Evolutionary conservation across 1,139 yeast genomes (phyloP), one percentile per base, ranked within the genome.

Genomic region (Debaryomycetaceae sp.): DNA sequence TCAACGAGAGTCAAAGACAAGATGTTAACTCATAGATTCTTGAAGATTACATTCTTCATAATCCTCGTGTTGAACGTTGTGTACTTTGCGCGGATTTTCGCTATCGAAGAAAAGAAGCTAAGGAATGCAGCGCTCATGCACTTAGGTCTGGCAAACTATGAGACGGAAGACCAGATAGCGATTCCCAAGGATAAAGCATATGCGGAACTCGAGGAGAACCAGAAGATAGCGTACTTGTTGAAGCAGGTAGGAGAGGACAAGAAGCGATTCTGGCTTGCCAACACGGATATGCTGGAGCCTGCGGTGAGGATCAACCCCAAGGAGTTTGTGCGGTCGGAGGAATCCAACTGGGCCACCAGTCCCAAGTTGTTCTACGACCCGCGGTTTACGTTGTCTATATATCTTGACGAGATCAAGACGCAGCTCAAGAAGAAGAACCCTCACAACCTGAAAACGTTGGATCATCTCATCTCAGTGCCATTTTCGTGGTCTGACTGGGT

Each of bases 401-500:
- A 54, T 36, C 49, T 59, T 33, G 52, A 53, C 35, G 59, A 53
- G 33, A 36, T 58, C 17, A 52, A 48, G 38, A 34, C 43, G 31
- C 58, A 51, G 31, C 33, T 55, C 16, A 17, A 33, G 31, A 30
- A 38, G 6, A 44, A 48, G 33, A 54, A 57, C 36, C 59, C 59
- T 6, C 15, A 40, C 5, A 56, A 58, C 38, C 38, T 37, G 19
- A 48, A 47, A 34, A 33, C 33, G 5, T 35, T 38, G 17, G 46
- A 49, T 35, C 26, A 31, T 6, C 28, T 37, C 29, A 38, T 49
- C 16, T 33, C 48, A 4, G 51, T 56, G 19, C 60, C 60, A 5
- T 58, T 58, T 41, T 52, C 59, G 22, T 59, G 67, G 68, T 53
- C 64, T 5, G 68, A 63, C 43, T 63, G 68, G 68, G 63, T 55